Percentiles rank a stretch among this genome's conserved stretches.
Conservation (phyloP, 2,329 filamentous ascomycete genomes). For the Bertia moriformis region DNA sequence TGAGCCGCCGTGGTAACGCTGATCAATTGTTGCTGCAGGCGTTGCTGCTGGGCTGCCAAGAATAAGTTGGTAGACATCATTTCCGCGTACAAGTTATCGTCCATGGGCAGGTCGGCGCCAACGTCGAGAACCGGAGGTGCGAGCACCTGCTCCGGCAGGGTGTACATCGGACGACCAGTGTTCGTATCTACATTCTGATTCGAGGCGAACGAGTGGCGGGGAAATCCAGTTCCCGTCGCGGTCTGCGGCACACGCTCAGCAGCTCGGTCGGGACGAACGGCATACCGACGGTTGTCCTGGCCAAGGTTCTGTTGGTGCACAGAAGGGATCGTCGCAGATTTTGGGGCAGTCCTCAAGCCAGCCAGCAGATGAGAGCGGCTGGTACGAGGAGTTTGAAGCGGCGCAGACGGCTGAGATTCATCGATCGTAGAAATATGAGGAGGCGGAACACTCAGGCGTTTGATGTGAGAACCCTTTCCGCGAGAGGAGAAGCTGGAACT, state of each 20-base stretch:
- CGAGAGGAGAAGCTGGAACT: constrained; percentile 73
- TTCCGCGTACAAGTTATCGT: constrained; percentile 75
- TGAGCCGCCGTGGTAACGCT: constrained; percentile 57
- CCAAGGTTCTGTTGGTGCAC: constrained; percentile 33
- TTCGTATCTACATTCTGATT: constrained; percentile 11
- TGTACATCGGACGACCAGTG: constrained; percentile 2
- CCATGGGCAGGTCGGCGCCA: constrained; percentile 61
- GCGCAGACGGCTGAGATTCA: constrained; percentile 34
- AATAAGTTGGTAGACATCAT: constrained; percentile 77
- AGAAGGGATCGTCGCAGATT: constrained; percentile 62
- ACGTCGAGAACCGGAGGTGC: constrained; percentile 71
- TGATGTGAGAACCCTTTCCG: constrained; percentile 71
- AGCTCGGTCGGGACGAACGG: constrained; percentile 21
- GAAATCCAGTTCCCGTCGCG: constrained; percentile 37
- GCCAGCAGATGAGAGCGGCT: constrained; percentile 90
- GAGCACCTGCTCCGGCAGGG: constrained; percentile 19
- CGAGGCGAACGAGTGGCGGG: constrained; percentile 20
- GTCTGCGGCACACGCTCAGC: constrained; percentile 39
- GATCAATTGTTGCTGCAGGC: constrained; percentile 82
- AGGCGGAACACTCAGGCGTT: constrained; percentile 69
- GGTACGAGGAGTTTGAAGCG: constrained; percentile 71
- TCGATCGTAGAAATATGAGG: constrained; percentile 57
- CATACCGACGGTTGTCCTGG: constrained; percentile 21
- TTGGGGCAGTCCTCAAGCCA: constrained; percentile 82
- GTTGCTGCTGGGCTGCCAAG: constrained; percentile 58